These are phyloP conservation scores for Agrocybe praecox DNA, from an alignment of 768 basidiomycete genomes.

Conservation along the genomic window DNA sequence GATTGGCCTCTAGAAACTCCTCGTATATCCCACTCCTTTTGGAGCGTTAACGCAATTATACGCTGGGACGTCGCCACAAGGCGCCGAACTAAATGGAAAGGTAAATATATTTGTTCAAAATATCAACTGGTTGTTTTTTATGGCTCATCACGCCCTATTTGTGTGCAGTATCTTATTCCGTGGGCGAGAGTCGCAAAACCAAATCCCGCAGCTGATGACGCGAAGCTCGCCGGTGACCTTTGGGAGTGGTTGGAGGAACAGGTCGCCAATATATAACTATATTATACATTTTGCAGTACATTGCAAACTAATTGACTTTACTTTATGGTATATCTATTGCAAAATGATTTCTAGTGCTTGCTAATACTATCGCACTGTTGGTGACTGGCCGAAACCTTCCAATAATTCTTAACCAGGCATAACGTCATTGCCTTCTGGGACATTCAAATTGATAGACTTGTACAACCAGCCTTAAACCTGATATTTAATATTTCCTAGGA, in stretches of 20 bases:
- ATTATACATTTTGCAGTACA: no score
- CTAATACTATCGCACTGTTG: no score
- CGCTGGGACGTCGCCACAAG: constrained; percentile 48
- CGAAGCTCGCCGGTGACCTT: constrained; percentile 32
- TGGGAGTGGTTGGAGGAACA: constrained; percentile 50
- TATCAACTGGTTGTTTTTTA: no score
- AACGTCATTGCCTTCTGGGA: no score
- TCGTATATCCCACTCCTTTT: constrained; percentile 31
- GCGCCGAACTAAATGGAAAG: constrained; percentile 45
- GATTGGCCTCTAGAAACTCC: constrained; percentile 9
- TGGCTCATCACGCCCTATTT: background rate
- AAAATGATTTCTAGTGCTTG: no score
- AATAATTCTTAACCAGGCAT: no score
- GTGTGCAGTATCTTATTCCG: constrained; percentile 39
- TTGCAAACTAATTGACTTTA: no score
- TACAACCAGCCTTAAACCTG: no score
- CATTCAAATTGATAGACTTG: no score
- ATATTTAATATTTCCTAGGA: no score
- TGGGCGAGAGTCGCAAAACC: constrained; percentile 38
- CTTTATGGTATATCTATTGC: no score
- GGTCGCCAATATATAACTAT: constrained; percentile 17
- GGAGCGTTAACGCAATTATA: constrained; percentile 55
- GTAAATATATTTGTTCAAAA: constrained; percentile 31
- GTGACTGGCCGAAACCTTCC: no score
- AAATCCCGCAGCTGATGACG: constrained; percentile 24